These are phyloP conservation scores for Penicillium sp. DNA, from an alignment of 2,329 filamentous ascomycete genomes.

Conservation along the genomic window DNA sequence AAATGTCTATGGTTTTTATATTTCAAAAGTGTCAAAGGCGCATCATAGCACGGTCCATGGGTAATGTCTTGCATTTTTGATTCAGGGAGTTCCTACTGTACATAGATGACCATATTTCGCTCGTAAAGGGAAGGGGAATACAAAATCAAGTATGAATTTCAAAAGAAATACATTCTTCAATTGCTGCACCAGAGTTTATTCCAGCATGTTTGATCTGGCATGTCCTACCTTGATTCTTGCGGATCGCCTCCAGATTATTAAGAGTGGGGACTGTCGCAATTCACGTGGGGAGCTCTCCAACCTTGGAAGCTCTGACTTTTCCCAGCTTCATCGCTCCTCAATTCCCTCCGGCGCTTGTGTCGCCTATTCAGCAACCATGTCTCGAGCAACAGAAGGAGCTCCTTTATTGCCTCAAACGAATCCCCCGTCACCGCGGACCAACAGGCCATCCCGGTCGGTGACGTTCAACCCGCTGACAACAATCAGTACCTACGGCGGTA, in stretches of 20 bases:
- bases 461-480: conserved; percentile 56
- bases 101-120: not conserved
- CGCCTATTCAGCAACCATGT: conserved; percentile 20
- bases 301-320: conserved; percentile 28
- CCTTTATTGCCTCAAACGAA: conserved; percentile 49
- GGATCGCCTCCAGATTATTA: conserved; percentile 28
- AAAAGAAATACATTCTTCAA: not conserved
- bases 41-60: conserved; percentile 7
- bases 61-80: conserved; percentile 11
- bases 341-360: conserved; percentile 24
- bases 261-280: conserved; percentile 26
- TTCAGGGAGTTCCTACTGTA: conserved; percentile 5
- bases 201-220: conserved; percentile 2
- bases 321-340: conserved; percentile 19
- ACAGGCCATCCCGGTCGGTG: conserved; percentile 51
- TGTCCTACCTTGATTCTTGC: conserved; percentile 2
- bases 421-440: conserved; percentile 45
- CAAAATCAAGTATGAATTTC: not conserved
- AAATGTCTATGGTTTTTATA: not conserved
- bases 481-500: conserved; percentile 51
- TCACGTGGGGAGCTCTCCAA: conserved; percentile 22
- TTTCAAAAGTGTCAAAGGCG: not conserved
- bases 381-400: conserved; percentile 48
- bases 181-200: not conserved
- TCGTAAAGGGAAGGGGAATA: not conserved